phyloP scores from a whole-genome alignment of 2,329 filamentous ascomycete genomes.

The Hypomyces perniciosus region DNA sequence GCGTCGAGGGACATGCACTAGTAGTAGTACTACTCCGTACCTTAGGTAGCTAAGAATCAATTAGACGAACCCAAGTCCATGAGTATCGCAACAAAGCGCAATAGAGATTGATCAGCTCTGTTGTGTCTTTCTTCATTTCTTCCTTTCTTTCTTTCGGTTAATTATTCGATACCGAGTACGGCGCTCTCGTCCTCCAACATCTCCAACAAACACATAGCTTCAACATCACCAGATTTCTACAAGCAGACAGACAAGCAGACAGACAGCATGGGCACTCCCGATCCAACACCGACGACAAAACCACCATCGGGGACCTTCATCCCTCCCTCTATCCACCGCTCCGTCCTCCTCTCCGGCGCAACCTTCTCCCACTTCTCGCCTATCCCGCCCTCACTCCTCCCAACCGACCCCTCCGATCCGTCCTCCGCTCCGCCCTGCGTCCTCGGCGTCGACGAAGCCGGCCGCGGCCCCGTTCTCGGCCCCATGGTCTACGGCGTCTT shows the following conservation, averaged over 20 bases:
- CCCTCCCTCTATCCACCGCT: slow-evolving; percentile 61
- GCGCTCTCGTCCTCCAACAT: background rate
- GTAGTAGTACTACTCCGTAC: too few species aligned
- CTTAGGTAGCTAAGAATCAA: too few species aligned
- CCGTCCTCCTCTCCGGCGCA: slow-evolving; percentile 54
- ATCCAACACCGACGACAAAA: background rate
- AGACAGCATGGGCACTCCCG: background rate
- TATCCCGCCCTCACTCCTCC: slow-evolving; percentile 55
- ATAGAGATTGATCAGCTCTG: too few species aligned
- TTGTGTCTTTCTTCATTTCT: too few species aligned
- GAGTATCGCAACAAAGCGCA: too few species aligned
- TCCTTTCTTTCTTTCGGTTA: too few species aligned
- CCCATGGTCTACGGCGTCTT: slow-evolving; percentile 68
- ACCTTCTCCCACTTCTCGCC: slow-evolving; percentile 69
- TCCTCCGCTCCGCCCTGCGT: slow-evolving; percentile 49
- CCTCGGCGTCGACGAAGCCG: slow-evolving; percentile 89
- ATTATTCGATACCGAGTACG: too few species aligned
- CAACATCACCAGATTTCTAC: background rate
- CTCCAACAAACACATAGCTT: background rate
- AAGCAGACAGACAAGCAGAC: too few species aligned
- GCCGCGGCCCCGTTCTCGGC: slow-evolving; percentile 86
- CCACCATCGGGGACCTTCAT: slow-evolving; percentile 41
- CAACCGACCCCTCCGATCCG: slow-evolving; percentile 31
- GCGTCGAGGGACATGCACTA: slow-evolving; percentile 18
- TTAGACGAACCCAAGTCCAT: too few species aligned